These are phyloP conservation scores for Podila minutissima DNA, from an alignment of 192 early-diverging fungal species.

Conservation along the genomic window DNA sequence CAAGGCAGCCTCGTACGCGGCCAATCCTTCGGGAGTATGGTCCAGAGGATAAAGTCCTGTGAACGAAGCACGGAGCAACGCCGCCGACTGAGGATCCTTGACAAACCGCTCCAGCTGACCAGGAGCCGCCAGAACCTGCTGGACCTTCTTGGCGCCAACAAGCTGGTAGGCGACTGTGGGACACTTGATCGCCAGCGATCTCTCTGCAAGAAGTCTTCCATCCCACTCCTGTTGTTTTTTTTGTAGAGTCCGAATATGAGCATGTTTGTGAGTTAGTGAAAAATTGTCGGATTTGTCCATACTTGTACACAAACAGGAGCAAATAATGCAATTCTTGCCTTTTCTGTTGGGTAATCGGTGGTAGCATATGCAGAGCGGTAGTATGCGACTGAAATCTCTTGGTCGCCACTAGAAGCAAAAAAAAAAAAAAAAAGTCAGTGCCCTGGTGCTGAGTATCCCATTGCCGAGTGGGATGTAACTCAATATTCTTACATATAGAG, in stretches of 20 bases:
- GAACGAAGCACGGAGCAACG: too few relatives aligned
- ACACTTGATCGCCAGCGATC: slow-evolving; percentile 82
- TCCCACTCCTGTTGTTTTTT: slow-evolving; percentile 80
- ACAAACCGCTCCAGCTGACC: too few relatives aligned
- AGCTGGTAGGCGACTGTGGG: too few relatives aligned
- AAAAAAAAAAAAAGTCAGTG: not conserved
- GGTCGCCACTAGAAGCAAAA: slow-evolving; percentile 58
- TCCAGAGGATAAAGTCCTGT: too few relatives aligned
- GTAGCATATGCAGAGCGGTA: slow-evolving; percentile 93
- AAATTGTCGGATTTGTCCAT: not conserved
- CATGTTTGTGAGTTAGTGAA: not conserved
- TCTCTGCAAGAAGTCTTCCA: slow-evolving; percentile 86
- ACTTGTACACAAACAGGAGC: too few relatives aligned
- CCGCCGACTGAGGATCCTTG: too few relatives aligned
- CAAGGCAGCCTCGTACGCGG: too few relatives aligned
- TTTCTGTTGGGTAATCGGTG: slow-evolving; percentile 81
- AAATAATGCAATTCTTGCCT: slow-evolving; percentile 50
- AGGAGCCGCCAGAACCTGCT: too few relatives aligned
- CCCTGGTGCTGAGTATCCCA: too few relatives aligned
- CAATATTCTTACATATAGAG: slow-evolving; percentile 72
- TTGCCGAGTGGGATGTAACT: not conserved
- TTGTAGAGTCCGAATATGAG: not conserved
- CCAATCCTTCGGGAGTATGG: too few relatives aligned
- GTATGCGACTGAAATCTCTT: slow-evolving; percentile 89
- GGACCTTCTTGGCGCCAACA: too few relatives aligned